Conservation (phyloP, 2,329 filamentous ascomycete species). For the Calonectria ilicicola region DNA sequence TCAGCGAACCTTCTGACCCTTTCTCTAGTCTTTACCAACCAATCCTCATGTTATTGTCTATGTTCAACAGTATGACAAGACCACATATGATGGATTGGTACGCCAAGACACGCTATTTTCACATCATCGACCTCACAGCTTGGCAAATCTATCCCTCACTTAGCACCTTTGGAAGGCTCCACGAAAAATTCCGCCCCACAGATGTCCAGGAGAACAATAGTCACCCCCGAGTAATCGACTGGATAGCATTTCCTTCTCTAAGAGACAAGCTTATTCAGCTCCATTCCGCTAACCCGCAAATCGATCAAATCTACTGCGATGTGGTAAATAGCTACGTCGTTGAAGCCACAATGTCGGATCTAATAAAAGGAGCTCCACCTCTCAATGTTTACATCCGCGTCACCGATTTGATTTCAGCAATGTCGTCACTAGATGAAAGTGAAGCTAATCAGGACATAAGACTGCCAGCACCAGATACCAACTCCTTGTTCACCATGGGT, state of each 20-base stretch:
- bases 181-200: constrained; percentile 45
- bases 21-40: constrained; percentile 41
- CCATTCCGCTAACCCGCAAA: constrained; percentile 46
- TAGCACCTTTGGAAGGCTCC: constrained; percentile 41
- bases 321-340: constrained; percentile 48
- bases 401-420: constrained; percentile 45
- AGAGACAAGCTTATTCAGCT: constrained; percentile 45
- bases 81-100: constrained; percentile 52
- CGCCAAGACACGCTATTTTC: constrained; percentile 54
- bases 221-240: constrained; percentile 45
- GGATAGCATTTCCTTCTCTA: constrained; percentile 46
- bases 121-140: constrained; percentile 49
- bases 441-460: neutral
- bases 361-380: constrained; percentile 39
- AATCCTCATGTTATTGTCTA: constrained; percentile 45
- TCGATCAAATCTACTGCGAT: constrained; percentile 49
- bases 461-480: constrained; percentile 41
- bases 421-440: constrained; percentile 27
- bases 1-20: neutral
- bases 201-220: constrained; percentile 35
- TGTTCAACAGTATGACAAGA: constrained; percentile 51
- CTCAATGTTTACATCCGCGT: constrained; percentile 45
- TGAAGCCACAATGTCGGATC: constrained; percentile 44
- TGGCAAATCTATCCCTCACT: constrained; percentile 47
- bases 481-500: constrained; percentile 38